A percentile compares a stretch with the other conserved stretches of the same genome.
Conservation (phyloP, 805 yeast genomes). For the Jamesozyma spencerorum region DNA sequence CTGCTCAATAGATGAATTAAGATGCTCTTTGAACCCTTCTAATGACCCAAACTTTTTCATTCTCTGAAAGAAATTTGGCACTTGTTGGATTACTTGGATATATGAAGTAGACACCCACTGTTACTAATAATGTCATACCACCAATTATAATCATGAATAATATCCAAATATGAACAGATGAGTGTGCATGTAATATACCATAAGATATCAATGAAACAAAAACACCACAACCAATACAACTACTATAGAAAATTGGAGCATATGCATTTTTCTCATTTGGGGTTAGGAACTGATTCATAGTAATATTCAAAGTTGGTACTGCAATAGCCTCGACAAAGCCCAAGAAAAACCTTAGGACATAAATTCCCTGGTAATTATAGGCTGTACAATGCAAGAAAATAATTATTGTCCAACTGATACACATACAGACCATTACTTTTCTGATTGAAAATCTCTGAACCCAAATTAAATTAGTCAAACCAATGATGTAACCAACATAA, state of each 20-base stretch:
- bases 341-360: conserved; percentile 40
- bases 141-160: conserved; percentile 50
- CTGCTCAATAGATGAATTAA: conserved; percentile 37
- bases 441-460: conserved; percentile 39
- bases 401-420: conserved; percentile 38
- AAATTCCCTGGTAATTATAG: conserved; percentile 37
- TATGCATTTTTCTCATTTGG: conserved; percentile 40
- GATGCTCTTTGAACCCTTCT: conserved; percentile 35
- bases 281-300: conserved; percentile 43
- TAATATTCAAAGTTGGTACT: conserved; percentile 37
- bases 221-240: conserved; percentile 43
- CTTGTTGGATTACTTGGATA: conserved; percentile 52
- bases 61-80: conserved; percentile 37
- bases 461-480: conserved; percentile 34
- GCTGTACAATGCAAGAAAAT: conserved; percentile 41
- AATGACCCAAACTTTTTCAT: conserved; percentile 46
- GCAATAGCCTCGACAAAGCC: conserved; percentile 43
- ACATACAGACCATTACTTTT: conserved; percentile 30
- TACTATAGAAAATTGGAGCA: conserved; percentile 45
- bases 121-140: conserved; percentile 38
- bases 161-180: conserved; percentile 38
- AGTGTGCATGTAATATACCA: conserved; percentile 28
- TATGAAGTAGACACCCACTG: conserved; percentile 29
- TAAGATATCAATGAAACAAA: conserved; percentile 44
- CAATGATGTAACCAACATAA: conserved; percentile 42